Evolutionary conservation across 78 protist genomes (phyloP).

Genomic region (Isochrysis galbana): DNA sequence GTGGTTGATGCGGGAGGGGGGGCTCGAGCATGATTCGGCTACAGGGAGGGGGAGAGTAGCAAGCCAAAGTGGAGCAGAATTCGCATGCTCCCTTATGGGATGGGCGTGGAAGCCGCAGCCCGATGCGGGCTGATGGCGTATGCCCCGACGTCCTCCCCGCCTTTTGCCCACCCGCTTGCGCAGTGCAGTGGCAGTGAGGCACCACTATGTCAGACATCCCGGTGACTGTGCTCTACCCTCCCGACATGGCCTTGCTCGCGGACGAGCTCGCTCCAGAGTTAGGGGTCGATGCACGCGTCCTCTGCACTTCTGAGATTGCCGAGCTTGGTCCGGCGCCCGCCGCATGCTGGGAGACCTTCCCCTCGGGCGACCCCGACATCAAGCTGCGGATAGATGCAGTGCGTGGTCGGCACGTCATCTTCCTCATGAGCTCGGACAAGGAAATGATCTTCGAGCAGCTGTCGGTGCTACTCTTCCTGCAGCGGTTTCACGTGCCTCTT

Average conservation of each 20-base stretch:
- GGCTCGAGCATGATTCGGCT: too few species aligned
- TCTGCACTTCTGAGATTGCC: not conserved
- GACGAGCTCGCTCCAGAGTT: not conserved
- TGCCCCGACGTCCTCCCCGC: too few species aligned
- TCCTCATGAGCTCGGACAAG: not conserved
- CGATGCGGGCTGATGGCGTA: too few species aligned
- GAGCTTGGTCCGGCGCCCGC: not conserved
- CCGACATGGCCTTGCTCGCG: not conserved
- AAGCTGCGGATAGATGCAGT: not conserved
- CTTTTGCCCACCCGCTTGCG: too few species aligned
- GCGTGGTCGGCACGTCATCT: not conserved
- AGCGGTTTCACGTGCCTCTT: not conserved
- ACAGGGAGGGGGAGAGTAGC: too few species aligned
- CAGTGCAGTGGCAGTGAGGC: too few species aligned
- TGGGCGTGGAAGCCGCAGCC: too few species aligned
- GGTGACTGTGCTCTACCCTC: not conserved
- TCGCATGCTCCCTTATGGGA: too few species aligned
- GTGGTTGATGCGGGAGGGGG: too few species aligned
- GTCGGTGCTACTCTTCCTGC: not conserved
- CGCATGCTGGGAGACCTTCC: conserved; percentile 13
- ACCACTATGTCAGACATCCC: too few species aligned
- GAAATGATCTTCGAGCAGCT: not conserved
- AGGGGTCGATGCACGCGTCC: not conserved
- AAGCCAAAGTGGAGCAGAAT: too few species aligned
- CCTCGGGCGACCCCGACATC: not conserved